Evolutionary conservation across 2,329 filamentous ascomycete genomes (phyloP), one percentile per base, ranked within the genome.

Genomic region (Penicillium concentricum): DNA sequence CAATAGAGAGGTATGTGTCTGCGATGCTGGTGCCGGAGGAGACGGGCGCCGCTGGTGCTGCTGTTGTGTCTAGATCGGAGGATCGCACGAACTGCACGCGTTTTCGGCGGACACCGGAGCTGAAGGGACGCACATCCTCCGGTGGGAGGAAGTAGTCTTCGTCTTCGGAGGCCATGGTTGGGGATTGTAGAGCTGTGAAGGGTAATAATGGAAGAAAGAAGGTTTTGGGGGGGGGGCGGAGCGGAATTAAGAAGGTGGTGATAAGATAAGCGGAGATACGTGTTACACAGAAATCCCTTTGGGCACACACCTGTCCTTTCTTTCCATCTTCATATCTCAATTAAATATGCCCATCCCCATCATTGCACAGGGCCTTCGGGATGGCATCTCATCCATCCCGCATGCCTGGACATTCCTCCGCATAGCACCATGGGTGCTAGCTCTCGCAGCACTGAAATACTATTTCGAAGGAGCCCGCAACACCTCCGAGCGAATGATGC

Each of bases 401-500:
- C 79, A 81, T 70, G 74, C 81, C 54, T 79, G 79, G 67, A 76
- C 79, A 5, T 69, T 83, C 22, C 66, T 87, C 55, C 83, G 83
- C 63, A 63, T 79, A n/a, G 64, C 80, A 28, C 80, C 81, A 61
- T 82, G 78, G 69, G 63, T 86, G 37, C 72, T 76, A 16, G 56
- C 84, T 9, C 61, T 89, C 26, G 80, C 78, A 57, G 69, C 82
- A 54, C 68, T 88, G 62, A 97, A 97, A 80, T 80, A 81, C 68
- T 96, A 89, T 78, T 89, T 88, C 68, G 85, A 85, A 62, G 95
- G 94, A 64, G 84, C 87, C 13, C 78, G 76, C 64, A 97, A 94
- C 74, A 77, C 76, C 41, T 84, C 90, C 26, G 92, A 96, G 71
- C 84, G 91, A 57, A 82, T 89, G 54, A 92, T 99, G 87, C 92